Conservation (phyloP, 441 rosid species). For the Erysimum pusillum region DNA sequence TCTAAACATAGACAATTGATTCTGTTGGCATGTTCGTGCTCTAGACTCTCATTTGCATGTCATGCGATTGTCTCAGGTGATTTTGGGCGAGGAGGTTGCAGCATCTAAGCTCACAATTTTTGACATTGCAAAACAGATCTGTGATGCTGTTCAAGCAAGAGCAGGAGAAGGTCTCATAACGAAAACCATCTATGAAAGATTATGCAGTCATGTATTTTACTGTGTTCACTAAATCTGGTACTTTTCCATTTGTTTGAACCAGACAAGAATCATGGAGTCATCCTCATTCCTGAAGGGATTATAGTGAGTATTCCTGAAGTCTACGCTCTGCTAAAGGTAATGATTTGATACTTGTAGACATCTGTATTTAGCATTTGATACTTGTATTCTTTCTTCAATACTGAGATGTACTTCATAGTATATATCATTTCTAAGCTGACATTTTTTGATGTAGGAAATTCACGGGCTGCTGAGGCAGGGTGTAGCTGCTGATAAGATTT, state of each 20-base stretch:
- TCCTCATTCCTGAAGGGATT: constrained; percentile 97
- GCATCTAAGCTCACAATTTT: constrained; percentile 97
- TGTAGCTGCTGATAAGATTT: constrained; percentile 72
- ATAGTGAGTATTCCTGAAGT: constrained; percentile 98
- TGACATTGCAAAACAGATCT: constrained; percentile 84
- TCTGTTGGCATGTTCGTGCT: neutral
- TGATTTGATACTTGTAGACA: constrained; percentile 22
- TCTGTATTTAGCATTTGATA: constrained; percentile 16
- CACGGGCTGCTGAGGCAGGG: constrained; percentile 86
- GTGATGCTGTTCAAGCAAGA: constrained; percentile 98
- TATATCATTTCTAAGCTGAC: constrained; percentile 28
- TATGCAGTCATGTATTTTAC: constrained; percentile 29
- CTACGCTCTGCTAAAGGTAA: constrained; percentile 92
- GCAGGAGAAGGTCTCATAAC: constrained; percentile 75
- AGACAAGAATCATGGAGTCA: constrained; percentile 97
- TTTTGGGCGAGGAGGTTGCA: constrained; percentile 97
- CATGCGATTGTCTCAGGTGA: constrained; percentile 61
- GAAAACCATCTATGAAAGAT: constrained; percentile 30
- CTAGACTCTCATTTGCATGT: constrained; percentile 22
- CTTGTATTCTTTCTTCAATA: constrained; percentile 4
- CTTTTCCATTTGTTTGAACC: constrained; percentile 36
- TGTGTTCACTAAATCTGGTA: constrained; percentile 38
- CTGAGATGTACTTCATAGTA: neutral
- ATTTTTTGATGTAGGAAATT: constrained; percentile 78
- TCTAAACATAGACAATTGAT: neutral